Conservation (phyloP, 257 asterid genomes). For the Leptodermis oblonga region DNA sequence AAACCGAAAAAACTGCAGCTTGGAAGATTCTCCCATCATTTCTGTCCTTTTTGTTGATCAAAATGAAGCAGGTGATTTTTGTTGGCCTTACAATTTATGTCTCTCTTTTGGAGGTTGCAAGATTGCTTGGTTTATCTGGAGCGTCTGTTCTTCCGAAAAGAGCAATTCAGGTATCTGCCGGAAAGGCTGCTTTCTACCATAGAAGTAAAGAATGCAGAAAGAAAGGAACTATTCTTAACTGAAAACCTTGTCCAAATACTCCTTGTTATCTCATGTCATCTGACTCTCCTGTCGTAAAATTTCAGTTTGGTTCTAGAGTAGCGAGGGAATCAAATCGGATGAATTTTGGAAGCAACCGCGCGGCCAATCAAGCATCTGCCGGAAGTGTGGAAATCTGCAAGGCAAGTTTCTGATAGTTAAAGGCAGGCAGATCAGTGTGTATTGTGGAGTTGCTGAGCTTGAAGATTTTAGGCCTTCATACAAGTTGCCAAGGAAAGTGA, state of each 20-base stretch:
- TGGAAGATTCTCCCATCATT: too few relatives aligned
- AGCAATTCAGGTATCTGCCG: constrained; percentile 76
- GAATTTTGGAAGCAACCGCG: constrained; percentile 87
- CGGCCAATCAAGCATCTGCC: constrained; percentile 92
- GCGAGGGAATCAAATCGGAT: constrained; percentile 89
- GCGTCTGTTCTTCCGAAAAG: constrained; percentile 81
- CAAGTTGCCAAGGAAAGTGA: too few relatives aligned
- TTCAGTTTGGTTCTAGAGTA: constrained; percentile 81
- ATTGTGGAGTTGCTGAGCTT: too few relatives aligned
- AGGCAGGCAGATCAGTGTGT: background rate
- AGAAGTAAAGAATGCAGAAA: too few relatives aligned
- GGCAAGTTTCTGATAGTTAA: background rate
- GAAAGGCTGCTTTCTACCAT: too few relatives aligned
- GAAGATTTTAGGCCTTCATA: too few relatives aligned
- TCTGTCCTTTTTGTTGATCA: background rate
- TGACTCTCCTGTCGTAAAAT: background rate
- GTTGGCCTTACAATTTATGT: constrained; percentile 2
- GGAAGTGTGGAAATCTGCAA: constrained; percentile 61
- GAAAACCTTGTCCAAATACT: too few relatives aligned
- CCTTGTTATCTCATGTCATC: too few relatives aligned
- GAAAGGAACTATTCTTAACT: too few relatives aligned
- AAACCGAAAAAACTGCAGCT: too few relatives aligned
- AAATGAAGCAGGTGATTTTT: background rate
- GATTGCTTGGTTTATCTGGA: constrained; percentile 63
- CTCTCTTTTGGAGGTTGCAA: constrained; percentile 55